A percentile compares a stretch with the other conserved stretches of the same genome.
Evolutionary conservation across 1,284 basidiomycete genomes (phyloP).

Genomic region (Cryptococcus wingfieldii): DNA sequence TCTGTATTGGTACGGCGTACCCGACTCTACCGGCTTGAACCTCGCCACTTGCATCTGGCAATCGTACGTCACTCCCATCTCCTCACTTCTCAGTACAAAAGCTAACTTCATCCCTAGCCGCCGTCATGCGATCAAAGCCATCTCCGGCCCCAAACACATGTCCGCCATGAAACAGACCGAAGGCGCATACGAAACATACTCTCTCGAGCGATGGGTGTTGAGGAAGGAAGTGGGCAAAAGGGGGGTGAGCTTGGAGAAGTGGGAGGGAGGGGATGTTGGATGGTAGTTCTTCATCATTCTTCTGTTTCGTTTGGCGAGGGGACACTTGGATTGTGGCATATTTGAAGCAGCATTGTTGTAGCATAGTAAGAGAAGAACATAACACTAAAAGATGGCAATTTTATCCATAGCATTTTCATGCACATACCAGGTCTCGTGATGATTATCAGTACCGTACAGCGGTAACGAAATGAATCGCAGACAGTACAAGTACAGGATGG

Average conservation of each 20-base stretch:
- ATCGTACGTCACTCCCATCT: conserved; percentile 12
- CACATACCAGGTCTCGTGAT: no score
- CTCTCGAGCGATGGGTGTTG: conserved; percentile 69
- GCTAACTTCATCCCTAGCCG: conserved; percentile 52
- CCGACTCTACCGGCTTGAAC: conserved; percentile 71
- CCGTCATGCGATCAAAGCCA: conserved; percentile 72
- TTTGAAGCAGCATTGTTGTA: no score
- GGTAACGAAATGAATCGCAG: no score
- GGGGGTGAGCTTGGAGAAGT: conserved; percentile 58
- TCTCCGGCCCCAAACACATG: conserved; percentile 70
- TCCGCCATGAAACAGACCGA: conserved; percentile 75
- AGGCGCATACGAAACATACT: conserved; percentile 71
- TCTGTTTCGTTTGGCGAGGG: no score
- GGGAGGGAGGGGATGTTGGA: conserved; percentile 63
- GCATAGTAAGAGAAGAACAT: no score
- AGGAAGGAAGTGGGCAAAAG: conserved; percentile 60
- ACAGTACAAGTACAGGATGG: no score
- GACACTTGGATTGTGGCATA: no score
- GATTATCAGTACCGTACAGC: no score
- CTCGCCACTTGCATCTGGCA: conserved; percentile 96
- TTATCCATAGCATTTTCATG: no score
- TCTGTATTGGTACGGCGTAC: conserved; percentile 90
- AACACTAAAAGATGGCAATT: no score
- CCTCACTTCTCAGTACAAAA: neutral
- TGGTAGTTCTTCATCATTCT: conserved; percentile 24